A percentile compares a stretch with the other conserved stretches of the same genome.
Conservation (phyloP, 2,329 filamentous ascomycete genomes). For the Colletotrichum simmondsii region DNA sequence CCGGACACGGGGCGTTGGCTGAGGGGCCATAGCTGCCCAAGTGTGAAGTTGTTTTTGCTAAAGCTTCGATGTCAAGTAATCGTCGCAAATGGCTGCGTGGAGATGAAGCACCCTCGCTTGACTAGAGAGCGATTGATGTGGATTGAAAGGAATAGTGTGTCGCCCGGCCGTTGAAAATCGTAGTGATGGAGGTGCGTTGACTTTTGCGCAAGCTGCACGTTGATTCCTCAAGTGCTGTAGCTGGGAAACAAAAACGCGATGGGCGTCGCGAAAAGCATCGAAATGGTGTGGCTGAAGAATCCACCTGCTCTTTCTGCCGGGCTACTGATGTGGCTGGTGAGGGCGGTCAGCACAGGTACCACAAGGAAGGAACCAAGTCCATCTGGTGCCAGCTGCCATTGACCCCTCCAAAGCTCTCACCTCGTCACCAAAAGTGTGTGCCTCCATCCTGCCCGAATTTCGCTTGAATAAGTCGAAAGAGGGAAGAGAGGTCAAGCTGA, state of each 20-base stretch:
- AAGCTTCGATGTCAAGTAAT: background rate
- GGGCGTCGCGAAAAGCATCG: constrained; percentile 31
- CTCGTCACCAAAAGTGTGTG: too few relatives aligned
- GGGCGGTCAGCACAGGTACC: background rate
- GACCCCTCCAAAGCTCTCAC: background rate
- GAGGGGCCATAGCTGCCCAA: constrained; percentile 36
- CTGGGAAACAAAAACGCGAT: constrained; percentile 33
- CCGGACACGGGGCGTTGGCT: constrained; percentile 51
- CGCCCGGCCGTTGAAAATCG: too few relatives aligned
- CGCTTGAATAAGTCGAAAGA: background rate
- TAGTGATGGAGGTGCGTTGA: background rate
- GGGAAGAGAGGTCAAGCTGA: background rate
- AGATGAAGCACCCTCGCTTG: background rate
- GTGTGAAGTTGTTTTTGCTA: constrained; percentile 6
- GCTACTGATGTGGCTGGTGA: background rate
- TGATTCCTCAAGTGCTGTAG: background rate
- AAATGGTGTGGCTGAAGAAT: constrained; percentile 10
- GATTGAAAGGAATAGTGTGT: accelerated
- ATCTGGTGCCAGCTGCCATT: background rate
- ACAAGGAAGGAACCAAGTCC: background rate
- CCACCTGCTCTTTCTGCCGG: constrained; percentile 6
- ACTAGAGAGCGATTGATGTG: background rate
- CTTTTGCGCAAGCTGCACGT: background rate
- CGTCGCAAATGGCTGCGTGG: background rate
- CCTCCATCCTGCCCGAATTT: too few relatives aligned